phyloP scores from a whole-genome alignment of 2,329 filamentous ascomycete genomes.

The Ramichloridium luteum region DNA sequence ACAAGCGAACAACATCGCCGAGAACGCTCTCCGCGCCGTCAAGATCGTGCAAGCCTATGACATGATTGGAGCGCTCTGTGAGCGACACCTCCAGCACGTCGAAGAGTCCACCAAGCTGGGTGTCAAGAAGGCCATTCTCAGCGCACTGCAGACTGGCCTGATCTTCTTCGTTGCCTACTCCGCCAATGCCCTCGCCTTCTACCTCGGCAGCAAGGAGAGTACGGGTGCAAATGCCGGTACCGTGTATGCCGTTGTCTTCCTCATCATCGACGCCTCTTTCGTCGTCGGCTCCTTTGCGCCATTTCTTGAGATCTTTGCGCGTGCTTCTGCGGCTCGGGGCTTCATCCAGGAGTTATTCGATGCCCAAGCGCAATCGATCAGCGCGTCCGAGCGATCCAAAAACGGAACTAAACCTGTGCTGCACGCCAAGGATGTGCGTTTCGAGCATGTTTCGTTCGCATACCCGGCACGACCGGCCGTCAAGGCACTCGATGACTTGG shows the following conservation, averaged over 20 bases:
- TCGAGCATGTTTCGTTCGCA: conserved; percentile 30
- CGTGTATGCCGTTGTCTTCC: conserved; percentile 52
- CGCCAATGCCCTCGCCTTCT: conserved; percentile 36
- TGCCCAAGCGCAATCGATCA: conserved; percentile 17
- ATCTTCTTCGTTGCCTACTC: conserved; percentile 36
- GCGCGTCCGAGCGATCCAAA: background rate
- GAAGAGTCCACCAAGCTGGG: conserved; percentile 26
- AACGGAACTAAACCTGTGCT: conserved; percentile 11
- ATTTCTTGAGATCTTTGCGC: conserved; percentile 44
- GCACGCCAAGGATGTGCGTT: conserved; percentile 20
- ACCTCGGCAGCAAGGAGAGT: conserved; percentile 28
- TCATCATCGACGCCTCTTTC: conserved; percentile 52
- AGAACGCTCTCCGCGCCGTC: conserved; percentile 34
- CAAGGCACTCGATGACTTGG: conserved; percentile 28
- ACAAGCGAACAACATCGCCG: conserved; percentile 32
- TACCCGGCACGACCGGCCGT: conserved; percentile 34
- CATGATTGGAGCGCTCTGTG: conserved; percentile 29
- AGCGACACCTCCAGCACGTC: conserved; percentile 27
- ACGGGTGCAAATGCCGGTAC: conserved; percentile 32
- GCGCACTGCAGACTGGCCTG: conserved; percentile 31
- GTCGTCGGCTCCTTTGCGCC: conserved; percentile 52
- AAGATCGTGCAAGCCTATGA: conserved; percentile 39
- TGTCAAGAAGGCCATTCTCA: conserved; percentile 29
- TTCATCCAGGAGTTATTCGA: conserved; percentile 35
- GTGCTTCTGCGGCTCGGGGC: conserved; percentile 40